Evolutionary conservation across 169 alveolate genomes (phyloP).

Genomic region (Eimeria praecox): DNA sequence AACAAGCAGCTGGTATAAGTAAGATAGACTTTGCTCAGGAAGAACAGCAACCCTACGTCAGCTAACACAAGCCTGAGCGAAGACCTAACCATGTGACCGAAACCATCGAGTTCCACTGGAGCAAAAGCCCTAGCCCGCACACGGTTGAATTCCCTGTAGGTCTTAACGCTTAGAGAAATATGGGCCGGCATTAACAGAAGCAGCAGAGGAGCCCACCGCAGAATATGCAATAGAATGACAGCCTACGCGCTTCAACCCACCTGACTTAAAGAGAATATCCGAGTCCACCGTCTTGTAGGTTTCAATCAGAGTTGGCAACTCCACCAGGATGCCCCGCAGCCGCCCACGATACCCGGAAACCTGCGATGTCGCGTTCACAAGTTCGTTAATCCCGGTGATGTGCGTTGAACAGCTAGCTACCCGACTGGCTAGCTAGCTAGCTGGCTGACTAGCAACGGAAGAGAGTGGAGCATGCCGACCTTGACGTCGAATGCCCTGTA

Average conservation of each 20-base stretch:
- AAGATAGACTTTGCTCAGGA: neutral
- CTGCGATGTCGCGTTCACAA: neutral
- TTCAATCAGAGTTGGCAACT: constrained; percentile 91
- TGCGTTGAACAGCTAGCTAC: too few relatives aligned
- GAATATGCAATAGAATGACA: neutral
- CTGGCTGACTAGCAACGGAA: neutral
- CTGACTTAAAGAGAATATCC: constrained; percentile 91
- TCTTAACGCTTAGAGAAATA: neutral
- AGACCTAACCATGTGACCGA: neutral
- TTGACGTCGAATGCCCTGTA: constrained; percentile 64
- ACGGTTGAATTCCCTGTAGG: neutral
- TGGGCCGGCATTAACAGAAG: neutral
- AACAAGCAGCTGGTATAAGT: neutral
- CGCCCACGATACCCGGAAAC: constrained; percentile 76
- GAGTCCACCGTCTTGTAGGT: constrained; percentile 92
- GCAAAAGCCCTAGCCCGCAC: neutral
- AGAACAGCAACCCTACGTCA: neutral
- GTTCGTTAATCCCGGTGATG: neutral
- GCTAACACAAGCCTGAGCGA: neutral
- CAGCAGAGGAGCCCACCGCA: neutral
- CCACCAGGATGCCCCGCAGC: constrained; percentile 89
- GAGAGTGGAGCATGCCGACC: neutral
- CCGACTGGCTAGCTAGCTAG: constrained; percentile 22
- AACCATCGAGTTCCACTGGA: neutral
- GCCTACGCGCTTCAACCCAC: constrained; percentile 14